phyloP scores from a whole-genome alignment of 2,329 filamentous ascomycete species.

The Helotiales sp. region DNA sequence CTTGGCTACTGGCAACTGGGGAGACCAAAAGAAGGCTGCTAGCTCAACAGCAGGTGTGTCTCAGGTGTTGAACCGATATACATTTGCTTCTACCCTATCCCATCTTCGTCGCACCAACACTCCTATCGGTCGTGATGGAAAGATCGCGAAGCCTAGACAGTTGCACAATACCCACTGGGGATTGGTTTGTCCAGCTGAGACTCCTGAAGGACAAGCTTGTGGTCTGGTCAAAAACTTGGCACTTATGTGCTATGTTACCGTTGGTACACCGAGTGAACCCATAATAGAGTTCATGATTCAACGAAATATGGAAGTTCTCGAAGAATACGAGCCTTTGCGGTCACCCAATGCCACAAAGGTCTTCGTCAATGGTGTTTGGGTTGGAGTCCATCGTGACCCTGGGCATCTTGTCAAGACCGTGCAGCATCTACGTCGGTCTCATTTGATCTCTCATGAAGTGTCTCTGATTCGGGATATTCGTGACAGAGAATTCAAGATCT shows the following conservation, averaged over 20 bases:
- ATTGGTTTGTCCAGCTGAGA: conserved; percentile 94
- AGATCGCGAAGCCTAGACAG: conserved; percentile 96
- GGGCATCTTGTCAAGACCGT: conserved; percentile 80
- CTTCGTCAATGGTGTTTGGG: conserved; percentile 98
- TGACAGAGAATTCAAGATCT: conserved; percentile 97
- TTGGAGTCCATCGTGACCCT: conserved; percentile 89
- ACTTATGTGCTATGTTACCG: conserved; percentile 97
- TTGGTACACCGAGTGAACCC: conserved; percentile 86
- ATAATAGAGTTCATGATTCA: conserved; percentile 96
- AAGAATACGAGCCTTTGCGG: conserved; percentile 85
- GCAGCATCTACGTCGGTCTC: conserved; percentile 73
- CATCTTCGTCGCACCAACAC: conserved; percentile 98
- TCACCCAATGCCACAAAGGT: conserved; percentile 95
- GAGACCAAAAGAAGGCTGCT: conserved; percentile 97
- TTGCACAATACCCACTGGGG: conserved; percentile 99
- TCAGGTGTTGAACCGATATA: conserved; percentile 96
- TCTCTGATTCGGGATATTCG: conserved; percentile 95
- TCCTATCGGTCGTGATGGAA: conserved; percentile 94
- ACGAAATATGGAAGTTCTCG: conserved; percentile 91
- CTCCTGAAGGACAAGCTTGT: conserved; percentile 96
- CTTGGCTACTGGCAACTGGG: conserved; percentile 97
- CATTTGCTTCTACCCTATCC: conserved; percentile 92
- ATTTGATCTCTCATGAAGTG: conserved; percentile 86
- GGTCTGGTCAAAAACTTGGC: conserved; percentile 97
- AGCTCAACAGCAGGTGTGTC: conserved; percentile 96